A percentile compares a stretch with the other conserved stretches of the same genome.
phyloP scores from a whole-genome alignment of 176 grass and related monocot genomes.

The Carex scoparia region DNA sequence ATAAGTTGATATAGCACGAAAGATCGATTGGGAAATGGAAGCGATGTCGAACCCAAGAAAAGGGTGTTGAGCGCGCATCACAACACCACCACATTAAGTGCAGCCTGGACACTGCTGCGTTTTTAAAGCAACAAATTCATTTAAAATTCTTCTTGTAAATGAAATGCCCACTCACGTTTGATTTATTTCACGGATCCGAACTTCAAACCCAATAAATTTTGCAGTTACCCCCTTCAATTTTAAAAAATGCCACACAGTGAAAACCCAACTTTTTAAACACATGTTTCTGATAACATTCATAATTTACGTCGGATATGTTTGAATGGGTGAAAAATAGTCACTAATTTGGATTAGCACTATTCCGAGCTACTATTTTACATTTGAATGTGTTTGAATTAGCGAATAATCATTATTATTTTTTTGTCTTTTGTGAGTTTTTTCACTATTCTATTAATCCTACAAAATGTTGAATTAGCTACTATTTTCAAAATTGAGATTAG shows the following conservation, averaged over 20 bases:
- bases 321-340: no score
- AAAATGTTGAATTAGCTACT: no score
- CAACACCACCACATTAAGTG: constrained; percentile 36
- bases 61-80: constrained; percentile 12
- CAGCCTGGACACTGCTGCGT: not conserved
- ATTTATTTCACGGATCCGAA: not conserved
- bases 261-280: no score
- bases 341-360: no score
- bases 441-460: no score
- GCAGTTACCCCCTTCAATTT: not conserved
- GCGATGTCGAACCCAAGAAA: constrained; percentile 1
- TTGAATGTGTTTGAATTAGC: no score
- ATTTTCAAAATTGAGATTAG: no score
- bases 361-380: no score
- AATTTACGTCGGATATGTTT: no score
- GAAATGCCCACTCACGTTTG: not conserved
- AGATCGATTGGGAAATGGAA: not conserved
- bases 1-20: not conserved
- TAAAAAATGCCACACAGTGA: not conserved
- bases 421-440: no score
- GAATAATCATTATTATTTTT: no score
- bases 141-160: not conserved
- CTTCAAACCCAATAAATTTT: not conserved
- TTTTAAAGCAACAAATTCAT: not conserved
- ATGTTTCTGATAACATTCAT: not conserved